Evolutionary conservation across 1,139 yeast species (phyloP).

Genomic region (Kodamaea derodonti): DNA sequence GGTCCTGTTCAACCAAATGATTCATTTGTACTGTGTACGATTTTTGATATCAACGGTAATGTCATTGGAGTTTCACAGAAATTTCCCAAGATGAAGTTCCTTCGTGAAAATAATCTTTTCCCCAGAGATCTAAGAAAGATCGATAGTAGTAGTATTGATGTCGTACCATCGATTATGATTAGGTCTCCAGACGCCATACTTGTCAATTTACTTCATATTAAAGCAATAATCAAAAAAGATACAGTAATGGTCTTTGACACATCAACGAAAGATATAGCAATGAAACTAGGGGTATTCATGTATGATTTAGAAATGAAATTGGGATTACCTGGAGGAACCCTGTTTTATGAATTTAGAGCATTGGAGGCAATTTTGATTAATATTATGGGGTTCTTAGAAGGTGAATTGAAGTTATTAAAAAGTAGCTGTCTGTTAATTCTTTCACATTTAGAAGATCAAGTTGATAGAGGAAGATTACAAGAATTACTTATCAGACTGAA

Average conservation of each 20-base stretch:
- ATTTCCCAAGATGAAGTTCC: conserved; percentile 70
- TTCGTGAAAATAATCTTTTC: conserved; percentile 68
- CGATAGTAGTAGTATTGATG: conserved; percentile 84
- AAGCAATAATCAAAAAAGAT: conserved; percentile 80
- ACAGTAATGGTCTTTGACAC: conserved; percentile 80
- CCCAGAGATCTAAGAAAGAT: conserved; percentile 85
- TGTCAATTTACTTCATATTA: conserved; percentile 77
- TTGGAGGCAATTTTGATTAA: conserved; percentile 83
- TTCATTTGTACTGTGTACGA: conserved; percentile 60
- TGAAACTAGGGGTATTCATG: conserved; percentile 72
- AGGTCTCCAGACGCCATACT: conserved; percentile 71
- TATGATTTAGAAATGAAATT: conserved; percentile 83
- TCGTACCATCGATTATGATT: conserved; percentile 82
- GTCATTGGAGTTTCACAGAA: conserved; percentile 73
- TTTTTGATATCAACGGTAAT: conserved; percentile 70
- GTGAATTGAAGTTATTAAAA: conserved; percentile 76
- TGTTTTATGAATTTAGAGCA: conserved; percentile 76
- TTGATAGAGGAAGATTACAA: conserved; percentile 78
- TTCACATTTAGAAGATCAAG: conserved; percentile 77
- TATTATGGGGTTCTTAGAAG: conserved; percentile 77
- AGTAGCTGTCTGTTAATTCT: conserved; percentile 73
- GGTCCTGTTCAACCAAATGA: conserved; percentile 40
- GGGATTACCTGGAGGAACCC: conserved; percentile 33
- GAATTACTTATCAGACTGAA: conserved; percentile 79
- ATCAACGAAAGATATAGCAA: conserved; percentile 51